A percentile compares a stretch with the other conserved stretches of the same genome.
phyloP scores from a whole-genome alignment of 805 yeast species.

The Kazachstania africana region DNA sequence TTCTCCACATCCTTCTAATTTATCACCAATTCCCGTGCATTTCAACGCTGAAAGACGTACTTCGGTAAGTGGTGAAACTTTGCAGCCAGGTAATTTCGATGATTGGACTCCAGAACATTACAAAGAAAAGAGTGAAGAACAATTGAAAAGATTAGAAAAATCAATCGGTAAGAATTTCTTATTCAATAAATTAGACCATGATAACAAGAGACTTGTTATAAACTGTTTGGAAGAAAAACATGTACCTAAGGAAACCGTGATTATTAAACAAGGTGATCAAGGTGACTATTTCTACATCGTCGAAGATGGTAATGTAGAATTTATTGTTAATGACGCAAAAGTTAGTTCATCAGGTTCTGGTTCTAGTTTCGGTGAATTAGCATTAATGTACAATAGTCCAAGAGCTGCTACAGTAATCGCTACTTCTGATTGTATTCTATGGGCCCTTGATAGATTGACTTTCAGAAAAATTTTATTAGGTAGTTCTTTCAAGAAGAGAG shows the following conservation, averaged over 20 bases:
- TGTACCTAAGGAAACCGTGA: slow-evolving; percentile 44
- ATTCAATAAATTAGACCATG: slow-evolving; percentile 72
- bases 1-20: no score
- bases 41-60: slow-evolving; percentile 79
- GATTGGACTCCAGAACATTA: slow-evolving; percentile 58
- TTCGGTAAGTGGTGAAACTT: slow-evolving; percentile 81
- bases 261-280: slow-evolving; percentile 21
- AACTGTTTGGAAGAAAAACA: slow-evolving; percentile 71
- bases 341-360: slow-evolving; percentile 77
- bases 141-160: slow-evolving; percentile 53
- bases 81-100: slow-evolving; percentile 64
- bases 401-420: slow-evolving; percentile 92
- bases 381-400: slow-evolving; percentile 94
- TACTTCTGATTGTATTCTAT: slow-evolving; percentile 55
- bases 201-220: slow-evolving; percentile 63
- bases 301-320: slow-evolving; percentile 62
- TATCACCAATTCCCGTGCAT: no score
- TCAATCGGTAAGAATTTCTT: slow-evolving; percentile 73
- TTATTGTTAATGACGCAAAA: slow-evolving; percentile 49
- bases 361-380: slow-evolving; percentile 90
- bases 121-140: slow-evolving; percentile 49
- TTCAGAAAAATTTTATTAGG: slow-evolving; percentile 86
- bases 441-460: slow-evolving; percentile 91
- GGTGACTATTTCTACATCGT: slow-evolving; percentile 11
- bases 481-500: slow-evolving; percentile 80